Evolutionary conservation across 2,329 filamentous ascomycete species (phyloP), one percentile per base, ranked within the genome.

Genomic region (Tetracladium maxilliforme): DNA sequence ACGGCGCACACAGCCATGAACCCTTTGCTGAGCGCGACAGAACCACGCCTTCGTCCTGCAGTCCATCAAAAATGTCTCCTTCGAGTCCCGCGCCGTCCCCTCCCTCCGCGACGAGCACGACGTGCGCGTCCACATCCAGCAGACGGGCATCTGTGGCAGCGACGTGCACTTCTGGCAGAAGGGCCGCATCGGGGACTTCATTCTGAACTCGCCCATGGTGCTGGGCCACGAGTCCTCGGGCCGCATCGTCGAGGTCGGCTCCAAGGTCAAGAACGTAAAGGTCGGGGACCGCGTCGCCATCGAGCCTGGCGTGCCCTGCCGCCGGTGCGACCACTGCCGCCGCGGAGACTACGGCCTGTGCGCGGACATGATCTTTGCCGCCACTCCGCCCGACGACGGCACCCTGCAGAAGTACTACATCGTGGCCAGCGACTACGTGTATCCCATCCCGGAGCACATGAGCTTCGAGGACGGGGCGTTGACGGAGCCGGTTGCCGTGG

Each of bases 401-500:
- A 63, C 58, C 1, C 41, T 68, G 8, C 43, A 48, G 4, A 62
- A 56, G 31, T 66, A 58, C 39, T 66, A 58, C 38, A 47, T 46
- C 18, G 48, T 52, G 1, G 49, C 57, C 1, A 46, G 49, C 1
- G 59, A 63, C 36, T 66, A 49, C 31, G 54, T 53, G 31, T 62
- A 63, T 30, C 46, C 44, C 3, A 39, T 67, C 3, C 56, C 59
- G 0, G 41, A 44, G 0, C 42, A 54, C 23, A 47, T 69, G 26
- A 44, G 43, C 3, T 39, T 62, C 19, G 59, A 68, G 30, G 57
- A 66, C 14, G 64, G 56, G 2, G 64, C 62, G 0, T 39, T 69
- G 7, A 52, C 64, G 2, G 63, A 70, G 37, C 64, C 63, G 0
- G 42, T 64, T 0, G 54, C 61, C 0, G 61, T 68, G 1, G 61